Evolutionary conservation across 495 filamentous ascomycete genomes (phyloP).

Genomic region (Peziza echinospora): DNA sequence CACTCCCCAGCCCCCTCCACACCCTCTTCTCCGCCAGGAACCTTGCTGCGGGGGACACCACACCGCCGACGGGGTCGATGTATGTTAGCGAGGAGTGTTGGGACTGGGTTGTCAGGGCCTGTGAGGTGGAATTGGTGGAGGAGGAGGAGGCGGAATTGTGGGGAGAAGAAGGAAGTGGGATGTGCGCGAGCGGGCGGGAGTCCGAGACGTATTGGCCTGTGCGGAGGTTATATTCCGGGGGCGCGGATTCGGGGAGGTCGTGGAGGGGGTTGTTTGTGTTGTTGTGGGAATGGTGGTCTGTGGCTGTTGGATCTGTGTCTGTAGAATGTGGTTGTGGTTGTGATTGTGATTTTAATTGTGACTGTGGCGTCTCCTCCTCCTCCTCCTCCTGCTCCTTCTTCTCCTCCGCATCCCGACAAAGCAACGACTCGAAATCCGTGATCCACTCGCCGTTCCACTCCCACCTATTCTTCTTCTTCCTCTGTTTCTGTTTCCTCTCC

Average conservation of each 20-base stretch:
- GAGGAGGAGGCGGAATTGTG: constrained; percentile 9
- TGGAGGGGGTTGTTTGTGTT: constrained; percentile 34
- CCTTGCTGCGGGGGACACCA: constrained; percentile 77
- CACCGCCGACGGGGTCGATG: constrained; percentile 57
- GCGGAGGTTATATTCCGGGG: constrained; percentile 80
- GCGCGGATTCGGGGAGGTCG: constrained; percentile 26
- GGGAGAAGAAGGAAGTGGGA: constrained; percentile 16
- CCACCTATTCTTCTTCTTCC: constrained; percentile 6
- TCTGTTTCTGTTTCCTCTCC: constrained; percentile 31
- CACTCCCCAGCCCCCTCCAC: constrained; percentile 82
- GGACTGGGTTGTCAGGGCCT: constrained; percentile 20
- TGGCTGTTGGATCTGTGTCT: not conserved
- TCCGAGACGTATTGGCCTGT: constrained; percentile 71
- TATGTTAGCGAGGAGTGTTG: constrained; percentile 5
- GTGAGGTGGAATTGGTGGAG: constrained; percentile 13
- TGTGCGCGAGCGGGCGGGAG: constrained; percentile 50
- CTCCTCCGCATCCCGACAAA: constrained; percentile 14
- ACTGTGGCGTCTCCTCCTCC: constrained; percentile 6
- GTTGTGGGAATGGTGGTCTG: constrained; percentile 21
- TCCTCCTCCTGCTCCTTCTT: constrained; percentile 1
- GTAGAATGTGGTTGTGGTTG: not conserved
- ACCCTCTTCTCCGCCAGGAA: constrained; percentile 61
- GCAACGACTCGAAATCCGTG: constrained; percentile 23
- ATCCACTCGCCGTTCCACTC: constrained; percentile 26
- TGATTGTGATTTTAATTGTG: not conserved